phyloP scores from a whole-genome alignment of 306 rosid genomes.

The Parietaria judaica region DNA sequence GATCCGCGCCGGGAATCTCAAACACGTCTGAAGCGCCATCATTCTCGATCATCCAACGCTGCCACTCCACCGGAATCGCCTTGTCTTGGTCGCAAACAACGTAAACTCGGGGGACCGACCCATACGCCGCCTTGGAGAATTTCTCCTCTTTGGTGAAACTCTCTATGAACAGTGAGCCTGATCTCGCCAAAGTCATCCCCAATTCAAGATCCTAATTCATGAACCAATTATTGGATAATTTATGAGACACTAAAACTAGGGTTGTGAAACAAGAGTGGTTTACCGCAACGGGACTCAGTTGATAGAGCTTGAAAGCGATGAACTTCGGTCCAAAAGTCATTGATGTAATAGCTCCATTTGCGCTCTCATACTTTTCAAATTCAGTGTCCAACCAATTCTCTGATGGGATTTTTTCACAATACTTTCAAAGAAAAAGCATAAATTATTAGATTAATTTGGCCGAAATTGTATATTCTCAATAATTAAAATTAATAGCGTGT shows the following conservation, averaged over 20 bases:
- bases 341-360: conserved; percentile 18
- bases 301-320: conserved; percentile 29
- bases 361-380: conserved; percentile 19
- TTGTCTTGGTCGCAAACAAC: conserved; percentile 12
- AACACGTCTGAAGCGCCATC: conserved; percentile 24
- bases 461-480: not conserved
- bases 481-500: too few relatives aligned
- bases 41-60: conserved; percentile 17
- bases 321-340: conserved; percentile 30
- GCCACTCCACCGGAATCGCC: conserved; percentile 14
- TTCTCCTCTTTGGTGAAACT: conserved; percentile 27
- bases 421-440: conserved; percentile 14
- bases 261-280: not conserved
- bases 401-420: conserved; percentile 4
- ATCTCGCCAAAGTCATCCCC: conserved; percentile 26
- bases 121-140: conserved; percentile 26
- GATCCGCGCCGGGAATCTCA: conserved; percentile 38
- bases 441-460: not conserved
- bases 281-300: conserved; percentile 50
- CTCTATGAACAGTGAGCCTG: conserved; percentile 30
- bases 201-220: conserved; percentile 43
- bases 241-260: not conserved
- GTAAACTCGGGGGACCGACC: conserved; percentile 16
- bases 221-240: not conserved
- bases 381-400: conserved; percentile 35